These are phyloP conservation scores for Pleurotus cornucopiae DNA, from an alignment of 768 basidiomycete genomes.

Conservation along the genomic window DNA sequence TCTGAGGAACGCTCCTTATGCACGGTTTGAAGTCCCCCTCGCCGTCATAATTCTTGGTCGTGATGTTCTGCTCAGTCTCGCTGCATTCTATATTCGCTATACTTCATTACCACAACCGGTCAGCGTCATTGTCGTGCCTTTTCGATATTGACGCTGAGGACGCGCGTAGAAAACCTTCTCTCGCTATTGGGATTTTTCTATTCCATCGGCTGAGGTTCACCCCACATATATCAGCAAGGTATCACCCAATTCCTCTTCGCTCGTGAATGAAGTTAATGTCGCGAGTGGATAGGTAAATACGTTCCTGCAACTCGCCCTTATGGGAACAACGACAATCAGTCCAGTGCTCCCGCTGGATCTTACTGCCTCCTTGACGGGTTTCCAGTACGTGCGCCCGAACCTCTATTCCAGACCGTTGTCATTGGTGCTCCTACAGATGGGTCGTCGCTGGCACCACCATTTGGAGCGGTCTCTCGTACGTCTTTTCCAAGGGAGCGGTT, in stretches of 20 bases:
- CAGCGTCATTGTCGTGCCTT: slow-evolving; percentile 22
- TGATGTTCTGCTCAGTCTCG: slow-evolving; percentile 80
- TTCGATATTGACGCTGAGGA: background rate
- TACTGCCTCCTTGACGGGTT: slow-evolving; percentile 46
- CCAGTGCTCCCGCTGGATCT: slow-evolving; percentile 71
- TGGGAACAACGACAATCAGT: slow-evolving; percentile 84
- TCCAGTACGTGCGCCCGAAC: slow-evolving; percentile 59
- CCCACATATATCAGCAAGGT: slow-evolving; percentile 96
- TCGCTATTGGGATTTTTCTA: slow-evolving; percentile 95
- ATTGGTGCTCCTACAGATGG: slow-evolving; percentile 44
- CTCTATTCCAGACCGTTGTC: background rate
- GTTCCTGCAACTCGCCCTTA: slow-evolving; percentile 82
- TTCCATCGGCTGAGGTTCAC: slow-evolving; percentile 91
- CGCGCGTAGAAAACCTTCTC: slow-evolving; percentile 74
- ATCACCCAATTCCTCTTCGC: slow-evolving; percentile 1
- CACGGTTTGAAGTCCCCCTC: slow-evolving; percentile 61
- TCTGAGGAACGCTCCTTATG: background rate
- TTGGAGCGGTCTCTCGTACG: slow-evolving; percentile 84
- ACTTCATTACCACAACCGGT: slow-evolving; percentile 86
- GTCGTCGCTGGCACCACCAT: slow-evolving; percentile 87
- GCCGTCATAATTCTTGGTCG: slow-evolving; percentile 85
- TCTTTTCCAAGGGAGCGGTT: slow-evolving; percentile 73
- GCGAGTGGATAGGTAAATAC: slow-evolving; percentile 71
- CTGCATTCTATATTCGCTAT: slow-evolving; percentile 92
- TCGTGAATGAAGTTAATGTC: background rate